A percentile compares a stretch with the other conserved stretches of the same genome.
Evolutionary conservation across 495 filamentous ascomycete genomes (phyloP).

Genomic region (Daldinia caldariorum): DNA sequence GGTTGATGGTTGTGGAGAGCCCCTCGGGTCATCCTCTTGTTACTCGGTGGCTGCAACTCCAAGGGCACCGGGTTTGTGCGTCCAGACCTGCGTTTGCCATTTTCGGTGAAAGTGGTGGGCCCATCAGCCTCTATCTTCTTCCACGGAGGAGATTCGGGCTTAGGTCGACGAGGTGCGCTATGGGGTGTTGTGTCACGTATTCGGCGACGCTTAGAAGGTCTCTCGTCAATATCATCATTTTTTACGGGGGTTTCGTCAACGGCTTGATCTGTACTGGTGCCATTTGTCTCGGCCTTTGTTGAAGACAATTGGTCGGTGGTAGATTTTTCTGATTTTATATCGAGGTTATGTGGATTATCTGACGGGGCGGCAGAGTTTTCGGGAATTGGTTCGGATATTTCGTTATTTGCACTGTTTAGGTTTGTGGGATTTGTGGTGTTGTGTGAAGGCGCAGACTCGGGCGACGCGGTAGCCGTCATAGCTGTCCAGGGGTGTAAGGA

Average conservation of each 20-base stretch:
- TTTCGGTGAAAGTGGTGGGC: constrained; percentile 81
- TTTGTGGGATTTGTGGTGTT: constrained; percentile 45
- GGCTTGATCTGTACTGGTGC: constrained; percentile 23
- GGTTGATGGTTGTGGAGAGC: constrained; percentile 49
- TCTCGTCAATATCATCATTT: constrained; percentile 56
- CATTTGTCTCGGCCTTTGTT: constrained; percentile 39
- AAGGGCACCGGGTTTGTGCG: constrained; percentile 79
- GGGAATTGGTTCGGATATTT: constrained; percentile 13
- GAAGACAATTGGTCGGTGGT: constrained; percentile 23
- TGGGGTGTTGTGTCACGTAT: constrained; percentile 59
- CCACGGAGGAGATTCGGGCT: constrained; percentile 85
- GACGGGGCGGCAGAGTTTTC: background rate
- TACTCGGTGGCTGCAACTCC: constrained; percentile 71
- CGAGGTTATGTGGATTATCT: constrained; percentile 5
- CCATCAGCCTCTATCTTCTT: constrained; percentile 88
- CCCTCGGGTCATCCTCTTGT: constrained; percentile 66
- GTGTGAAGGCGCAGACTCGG: constrained; percentile 56
- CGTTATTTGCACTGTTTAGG: constrained; percentile 29
- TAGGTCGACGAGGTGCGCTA: constrained; percentile 51
- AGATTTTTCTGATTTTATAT: constrained; percentile 21
- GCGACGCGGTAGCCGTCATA: constrained; percentile 63
- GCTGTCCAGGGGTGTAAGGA: constrained; percentile 54
- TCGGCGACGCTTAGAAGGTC: constrained; percentile 79
- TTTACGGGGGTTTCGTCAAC: constrained; percentile 21
- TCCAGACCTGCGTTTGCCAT: constrained; percentile 87